These are phyloP conservation scores for Endocarpon pusillum DNA, from an alignment of 495 filamentous ascomycete genomes.

Conservation along the genomic window DNA sequence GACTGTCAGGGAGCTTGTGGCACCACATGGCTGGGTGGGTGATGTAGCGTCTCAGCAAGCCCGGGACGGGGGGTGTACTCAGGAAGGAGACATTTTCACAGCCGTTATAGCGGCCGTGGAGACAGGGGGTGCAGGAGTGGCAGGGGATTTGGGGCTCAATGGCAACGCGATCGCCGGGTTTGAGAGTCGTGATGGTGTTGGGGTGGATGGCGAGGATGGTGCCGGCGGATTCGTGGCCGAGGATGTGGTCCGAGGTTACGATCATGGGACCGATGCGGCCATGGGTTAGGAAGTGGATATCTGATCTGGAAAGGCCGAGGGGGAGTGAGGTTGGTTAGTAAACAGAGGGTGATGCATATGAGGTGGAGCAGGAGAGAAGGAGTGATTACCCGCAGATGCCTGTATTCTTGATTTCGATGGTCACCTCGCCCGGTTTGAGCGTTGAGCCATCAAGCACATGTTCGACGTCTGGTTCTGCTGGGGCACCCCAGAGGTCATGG, in stretches of 20 bases:
- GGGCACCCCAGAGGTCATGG: slow-evolving; percentile 80
- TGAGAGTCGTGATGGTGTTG: slow-evolving; percentile 49
- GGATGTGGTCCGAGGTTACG: slow-evolving; percentile 68
- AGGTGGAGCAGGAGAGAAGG: slow-evolving; percentile 2
- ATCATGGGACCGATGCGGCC: slow-evolving; percentile 92
- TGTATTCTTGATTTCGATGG: slow-evolving; percentile 69
- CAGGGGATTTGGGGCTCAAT: slow-evolving; percentile 87
- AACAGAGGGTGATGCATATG: not conserved
- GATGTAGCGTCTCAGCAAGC: slow-evolving; percentile 80
- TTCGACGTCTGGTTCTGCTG: slow-evolving; percentile 57
- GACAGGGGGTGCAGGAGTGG: slow-evolving; percentile 71
- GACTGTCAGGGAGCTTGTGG: slow-evolving; percentile 77
- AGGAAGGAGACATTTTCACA: slow-evolving; percentile 73
- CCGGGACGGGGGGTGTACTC: slow-evolving; percentile 74
- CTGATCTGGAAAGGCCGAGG: slow-evolving; percentile 44
- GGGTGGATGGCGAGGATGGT: slow-evolving; percentile 67
- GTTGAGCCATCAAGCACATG: slow-evolving; percentile 50
- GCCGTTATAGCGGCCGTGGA: slow-evolving; percentile 84
- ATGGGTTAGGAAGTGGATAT: slow-evolving; percentile 91
- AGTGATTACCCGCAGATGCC: slow-evolving; percentile 72
- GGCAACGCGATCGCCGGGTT: slow-evolving; percentile 72
- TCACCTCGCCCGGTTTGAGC: slow-evolving; percentile 67
- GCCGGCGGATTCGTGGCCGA: slow-evolving; percentile 85
- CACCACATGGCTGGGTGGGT: slow-evolving; percentile 86
- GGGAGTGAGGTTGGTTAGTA: slow-evolving; percentile 1